Conservation (phyloP, 2,329 filamentous ascomycete genomes). For the Atkinsonella texensis region DNA sequence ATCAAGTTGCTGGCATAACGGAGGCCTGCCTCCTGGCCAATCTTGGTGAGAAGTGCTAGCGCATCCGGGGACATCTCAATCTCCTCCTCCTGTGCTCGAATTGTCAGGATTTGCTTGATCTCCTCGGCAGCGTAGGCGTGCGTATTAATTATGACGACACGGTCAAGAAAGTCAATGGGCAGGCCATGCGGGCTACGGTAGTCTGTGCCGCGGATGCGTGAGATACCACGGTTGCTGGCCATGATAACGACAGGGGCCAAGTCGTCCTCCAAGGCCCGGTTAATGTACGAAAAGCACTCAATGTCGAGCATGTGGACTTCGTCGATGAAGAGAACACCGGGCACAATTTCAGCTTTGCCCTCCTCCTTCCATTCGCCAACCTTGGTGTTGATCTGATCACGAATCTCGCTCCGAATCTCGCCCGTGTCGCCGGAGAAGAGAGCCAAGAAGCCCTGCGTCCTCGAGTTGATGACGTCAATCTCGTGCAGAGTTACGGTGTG, state of each 20-base stretch:
- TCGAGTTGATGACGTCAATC: constrained; percentile 98
- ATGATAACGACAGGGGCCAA: constrained; percentile 97
- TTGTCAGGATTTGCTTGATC: constrained; percentile 82
- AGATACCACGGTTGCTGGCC: constrained; percentile 91
- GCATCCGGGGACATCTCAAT: constrained; percentile 85
- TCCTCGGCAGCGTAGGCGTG: constrained; percentile 73
- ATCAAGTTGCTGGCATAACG: constrained; percentile 98
- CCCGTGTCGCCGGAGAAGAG: constrained; percentile 97
- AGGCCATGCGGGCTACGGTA: constrained; percentile 90
- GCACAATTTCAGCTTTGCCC: constrained; percentile 96
- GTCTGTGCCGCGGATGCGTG: constrained; percentile 83
- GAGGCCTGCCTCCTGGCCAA: constrained; percentile 82
- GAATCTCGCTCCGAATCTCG: constrained; percentile 92
- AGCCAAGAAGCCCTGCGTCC: constrained; percentile 95
- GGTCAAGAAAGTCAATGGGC: constrained; percentile 89
- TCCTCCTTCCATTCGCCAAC: constrained; percentile 99
- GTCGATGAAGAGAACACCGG: constrained; percentile 94
- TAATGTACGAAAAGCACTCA: constrained; percentile 98
- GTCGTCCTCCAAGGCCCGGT: constrained; percentile 89
- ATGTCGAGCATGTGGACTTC: constrained; percentile 99
- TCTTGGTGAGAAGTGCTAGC: constrained; percentile 86
- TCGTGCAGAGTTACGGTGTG: constrained; percentile 96
- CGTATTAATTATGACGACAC: constrained; percentile 92
- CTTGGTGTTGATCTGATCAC: constrained; percentile 98
- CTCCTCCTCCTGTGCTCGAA: constrained; percentile 91